A percentile compares a stretch with the other conserved stretches of the same genome.
phyloP scores from a whole-genome alignment of 345 rosid genomes.

The Rhizophora mangle region DNA sequence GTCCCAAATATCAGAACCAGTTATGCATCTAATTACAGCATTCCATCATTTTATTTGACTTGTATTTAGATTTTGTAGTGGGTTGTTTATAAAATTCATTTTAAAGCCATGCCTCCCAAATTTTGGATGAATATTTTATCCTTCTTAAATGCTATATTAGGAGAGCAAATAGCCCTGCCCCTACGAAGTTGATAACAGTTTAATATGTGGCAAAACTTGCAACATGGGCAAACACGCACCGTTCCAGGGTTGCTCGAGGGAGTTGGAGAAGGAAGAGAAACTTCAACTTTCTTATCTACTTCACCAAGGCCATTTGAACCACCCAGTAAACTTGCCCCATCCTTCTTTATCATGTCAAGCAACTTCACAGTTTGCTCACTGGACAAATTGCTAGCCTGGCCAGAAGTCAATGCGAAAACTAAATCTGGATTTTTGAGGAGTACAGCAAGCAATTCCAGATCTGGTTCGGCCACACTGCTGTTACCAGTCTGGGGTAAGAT shows the following conservation, averaged over 20 bases:
- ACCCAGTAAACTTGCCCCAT: slow-evolving; percentile 35
- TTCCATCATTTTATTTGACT: background rate
- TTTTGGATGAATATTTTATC: background rate
- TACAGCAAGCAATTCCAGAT: slow-evolving; percentile 88
- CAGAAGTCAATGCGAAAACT: slow-evolving; percentile 90
- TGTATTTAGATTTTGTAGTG: background rate
- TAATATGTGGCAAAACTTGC: slow-evolving; percentile 25
- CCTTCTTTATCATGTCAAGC: slow-evolving; percentile 70
- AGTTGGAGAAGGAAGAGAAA: slow-evolving; percentile 94
- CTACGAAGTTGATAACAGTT: slow-evolving; percentile 7
- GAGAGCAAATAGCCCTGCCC: slow-evolving; percentile 13
- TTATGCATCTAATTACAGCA: background rate
- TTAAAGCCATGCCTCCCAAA: background rate
- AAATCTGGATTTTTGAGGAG: slow-evolving; percentile 86
- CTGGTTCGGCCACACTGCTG: slow-evolving; percentile 54
- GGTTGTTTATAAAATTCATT: background rate
- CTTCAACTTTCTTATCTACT: slow-evolving; percentile 68
- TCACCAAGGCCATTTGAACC: slow-evolving; percentile 29
- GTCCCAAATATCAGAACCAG: background rate
- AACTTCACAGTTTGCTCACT: slow-evolving; percentile 72
- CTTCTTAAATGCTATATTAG: background rate
- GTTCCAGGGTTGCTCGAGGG: slow-evolving; percentile 83
- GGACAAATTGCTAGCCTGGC: slow-evolving; percentile 57
- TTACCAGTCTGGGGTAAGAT: slow-evolving; percentile 34
- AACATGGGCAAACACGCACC: slow-evolving; percentile 74